Base-by-base conservation (phyloP, 106 monocot species). In the Allium cepa region DNA sequence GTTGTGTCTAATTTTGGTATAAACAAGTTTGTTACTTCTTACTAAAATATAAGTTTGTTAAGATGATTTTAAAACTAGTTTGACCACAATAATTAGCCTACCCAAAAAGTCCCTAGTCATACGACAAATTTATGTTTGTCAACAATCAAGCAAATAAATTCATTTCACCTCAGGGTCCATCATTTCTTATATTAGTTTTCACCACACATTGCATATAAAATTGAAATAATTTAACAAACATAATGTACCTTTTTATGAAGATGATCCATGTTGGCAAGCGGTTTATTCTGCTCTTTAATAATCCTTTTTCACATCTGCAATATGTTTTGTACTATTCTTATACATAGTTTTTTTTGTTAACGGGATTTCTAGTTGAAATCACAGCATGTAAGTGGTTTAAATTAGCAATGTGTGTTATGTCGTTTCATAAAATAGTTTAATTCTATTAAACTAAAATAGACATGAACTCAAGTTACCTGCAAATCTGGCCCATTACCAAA, bases 211-310 rank as follows among this genome's bases (percentile, higher is more conserved):
- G 14, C 16, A 64, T n/a, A 47, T 47, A 17, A 17, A 64, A 64
- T 15, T 27, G 3, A 67, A 4, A 4, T 11, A 48, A 36, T 36
- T 67, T 27, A 67, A 52, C 48, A 64, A 67, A 52, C 11, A 27
- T 22, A 11, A 60, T 10, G 47, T 80, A 99, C 97, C 89, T 99
- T 90, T 65, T 81, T 75, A n/a, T 89, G 81, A 58, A 99, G 57
- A 49, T 69, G 73, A 12, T 80, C 79, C 79, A 99, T 72, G 47
- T 78, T 79, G 66, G 68, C 16, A 52, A 77, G 73, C 50, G 92
- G 69, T 67, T 60, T 73, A 55, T 87, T 76, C 17, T 85, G 84
- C 73, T 79, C 80, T 62, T 76, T 79, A 45, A 65, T n/a, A 76
- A 71, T 84, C 80, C 64, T 82, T 79, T 53, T 79, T 72, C n/a